These are phyloP conservation scores for Salvia hispanica DNA, from an alignment of 257 asterid genomes.

Conservation along the genomic window DNA sequence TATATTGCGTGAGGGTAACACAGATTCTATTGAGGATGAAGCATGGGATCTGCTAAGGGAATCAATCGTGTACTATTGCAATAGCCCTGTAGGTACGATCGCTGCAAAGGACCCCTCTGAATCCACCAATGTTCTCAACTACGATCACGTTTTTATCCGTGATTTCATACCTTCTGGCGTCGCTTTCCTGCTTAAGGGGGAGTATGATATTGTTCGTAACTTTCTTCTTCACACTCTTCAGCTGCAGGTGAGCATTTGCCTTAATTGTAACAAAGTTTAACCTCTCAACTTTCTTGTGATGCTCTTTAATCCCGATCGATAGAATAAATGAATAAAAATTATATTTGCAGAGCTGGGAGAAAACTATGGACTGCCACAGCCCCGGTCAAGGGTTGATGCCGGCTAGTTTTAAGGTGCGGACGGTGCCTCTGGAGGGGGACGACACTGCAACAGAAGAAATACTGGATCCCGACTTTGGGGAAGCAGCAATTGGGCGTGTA, in stretches of 20 bases:
- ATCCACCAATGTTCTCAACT: constrained; percentile 62
- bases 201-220: constrained; percentile 74
- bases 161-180: constrained; percentile 78
- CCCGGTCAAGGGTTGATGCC: constrained; percentile 91
- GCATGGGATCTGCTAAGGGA: constrained; percentile 65
- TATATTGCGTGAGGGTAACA: constrained; percentile 26
- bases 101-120: constrained; percentile 68
- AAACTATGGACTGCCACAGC: constrained; percentile 82
- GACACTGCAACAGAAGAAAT: constrained; percentile 68
- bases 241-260: constrained; percentile 55
- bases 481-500: constrained; percentile 83
- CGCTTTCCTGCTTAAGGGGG: constrained; percentile 75
- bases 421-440: constrained; percentile 63
- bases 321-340: not conserved
- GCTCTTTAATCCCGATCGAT: not conserved
- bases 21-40: constrained; percentile 59
- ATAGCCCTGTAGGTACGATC: constrained; percentile 70
- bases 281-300: not conserved
- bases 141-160: constrained; percentile 75
- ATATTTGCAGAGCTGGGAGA: constrained; percentile 72
- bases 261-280: not conserved
- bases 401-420: constrained; percentile 75
- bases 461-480: constrained; percentile 82
- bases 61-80: constrained; percentile 64
- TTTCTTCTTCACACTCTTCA: constrained; percentile 78